Evolutionary conservation across 2,329 filamentous ascomycete genomes (phyloP).

Genomic region (Fusarium poae): DNA sequence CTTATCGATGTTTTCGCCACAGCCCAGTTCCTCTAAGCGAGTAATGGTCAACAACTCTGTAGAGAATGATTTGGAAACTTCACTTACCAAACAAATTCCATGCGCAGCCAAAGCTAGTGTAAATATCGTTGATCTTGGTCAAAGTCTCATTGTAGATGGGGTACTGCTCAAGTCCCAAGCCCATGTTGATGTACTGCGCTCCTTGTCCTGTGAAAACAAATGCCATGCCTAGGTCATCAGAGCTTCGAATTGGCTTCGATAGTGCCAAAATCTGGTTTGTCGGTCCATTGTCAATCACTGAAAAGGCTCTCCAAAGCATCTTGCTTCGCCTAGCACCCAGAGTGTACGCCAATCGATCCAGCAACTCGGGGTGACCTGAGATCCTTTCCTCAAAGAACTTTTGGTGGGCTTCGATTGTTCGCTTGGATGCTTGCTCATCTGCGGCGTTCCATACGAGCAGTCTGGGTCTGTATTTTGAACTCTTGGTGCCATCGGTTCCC

Average conservation of each 20-base stretch:
- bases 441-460: conserved; percentile 57
- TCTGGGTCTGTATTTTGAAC: no score
- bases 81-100: conserved; percentile 13
- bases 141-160: conserved; percentile 23
- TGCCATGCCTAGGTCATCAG: conserved; percentile 20
- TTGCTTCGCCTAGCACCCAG: conserved; percentile 49
- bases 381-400: neutral
- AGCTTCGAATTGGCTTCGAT: conserved; percentile 2
- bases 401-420: neutral
- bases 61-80: no score
- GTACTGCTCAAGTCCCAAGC: conserved; percentile 39
- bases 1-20: conserved; percentile 45
- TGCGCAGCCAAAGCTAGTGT: neutral
- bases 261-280: accelerated
- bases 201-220: conserved; percentile 55
- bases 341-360: conserved; percentile 48
- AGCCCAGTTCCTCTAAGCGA: conserved; percentile 1
- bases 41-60: no score
- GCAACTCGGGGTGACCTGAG: accelerated
- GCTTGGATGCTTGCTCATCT: conserved; percentile 49
- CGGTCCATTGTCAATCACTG: neutral
- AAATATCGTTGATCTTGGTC: conserved; percentile 2
- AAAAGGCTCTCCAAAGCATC: conserved; percentile 29
- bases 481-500: neutral
- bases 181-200: conserved; percentile 53